Base-by-base conservation (phyloP, 2,329 filamentous ascomycete genomes). In the Colletotrichum salicis region DNA sequence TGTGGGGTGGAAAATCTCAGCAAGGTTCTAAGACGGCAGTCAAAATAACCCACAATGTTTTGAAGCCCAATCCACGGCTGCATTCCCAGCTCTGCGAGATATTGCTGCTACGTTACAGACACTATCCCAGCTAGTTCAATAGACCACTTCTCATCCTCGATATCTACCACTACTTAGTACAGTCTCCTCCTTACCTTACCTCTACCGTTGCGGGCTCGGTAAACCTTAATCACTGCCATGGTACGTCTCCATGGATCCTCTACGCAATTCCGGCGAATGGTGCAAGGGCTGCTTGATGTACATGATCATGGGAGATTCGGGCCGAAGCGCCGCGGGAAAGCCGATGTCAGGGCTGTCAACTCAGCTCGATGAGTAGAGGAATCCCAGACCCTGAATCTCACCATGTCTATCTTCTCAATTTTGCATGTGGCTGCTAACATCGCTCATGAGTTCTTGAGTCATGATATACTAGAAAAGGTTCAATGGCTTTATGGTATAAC, bases 1-100 rank as follows among this genome's bases (percentile, higher is more conserved):
- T 3, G 70, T 74, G 2, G 72, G 70, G 2, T 74, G 70, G 72
- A 64, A 60, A 8, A 15, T 48, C 10, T 69, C 63, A 10, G 63
- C 59, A 19, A 64, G 52, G 3, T 74, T 74, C 24, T 74, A 27
- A 57, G 12, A 48, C 15, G 19, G 41, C 41, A 19, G 19, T n/a
- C 41, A 55, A 29, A 4, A 29, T 13, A 8, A 13, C 7, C 22
- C 1, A 22, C 51, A 29, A 55, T 13, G 5, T 41, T 6, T 15
- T 41, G 13, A 29, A 55, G 22, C 12, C 15, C 24, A 55, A 11
- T 13, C 22, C 22, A 55, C 8, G 22, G 51, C 51, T 12, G 11
- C 3, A 29, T 15, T 55, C 7, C 11, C 22, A 6, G 11, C 6
- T 10, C 19, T 48, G 5, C 15, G 7, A 15, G 15, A 41, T 3